Evolutionary conservation across 345 rosid genomes (phyloP).

Genomic region (Salix viminalis): DNA sequence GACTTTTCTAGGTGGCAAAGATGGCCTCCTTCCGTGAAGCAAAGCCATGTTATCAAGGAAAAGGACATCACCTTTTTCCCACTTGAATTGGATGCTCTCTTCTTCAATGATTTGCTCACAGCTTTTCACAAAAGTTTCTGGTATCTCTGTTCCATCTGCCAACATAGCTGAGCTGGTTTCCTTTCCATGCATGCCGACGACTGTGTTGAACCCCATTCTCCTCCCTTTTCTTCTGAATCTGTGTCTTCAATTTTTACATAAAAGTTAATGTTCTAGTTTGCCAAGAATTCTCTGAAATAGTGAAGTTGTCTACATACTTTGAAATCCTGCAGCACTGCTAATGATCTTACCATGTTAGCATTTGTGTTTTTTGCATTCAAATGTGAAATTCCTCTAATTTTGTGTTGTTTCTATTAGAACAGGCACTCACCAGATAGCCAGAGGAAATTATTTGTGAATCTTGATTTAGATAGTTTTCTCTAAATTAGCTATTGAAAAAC

Average conservation of each 20-base stretch:
- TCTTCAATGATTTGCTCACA: conserved; percentile 60
- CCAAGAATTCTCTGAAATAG: neutral
- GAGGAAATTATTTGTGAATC: conserved; percentile 70
- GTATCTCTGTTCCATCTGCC: conserved; percentile 60
- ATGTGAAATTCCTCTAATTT: conserved; percentile 10
- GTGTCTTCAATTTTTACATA: neutral
- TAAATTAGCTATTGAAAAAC: neutral
- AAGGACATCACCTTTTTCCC: conserved; percentile 66
- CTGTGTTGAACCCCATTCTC: conserved; percentile 67
- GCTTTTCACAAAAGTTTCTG: conserved; percentile 43
- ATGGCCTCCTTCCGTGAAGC: conserved; percentile 67
- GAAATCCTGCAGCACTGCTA: neutral
- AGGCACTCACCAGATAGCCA: conserved; percentile 85
- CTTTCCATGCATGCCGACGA: conserved; percentile 64
- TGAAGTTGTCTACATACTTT: conserved; percentile 5
- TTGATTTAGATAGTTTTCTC: conserved; percentile 37
- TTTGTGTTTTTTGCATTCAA: conserved; percentile 4
- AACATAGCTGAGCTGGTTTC: conserved; percentile 48
- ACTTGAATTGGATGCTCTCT: conserved; percentile 68
- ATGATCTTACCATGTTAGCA: neutral
- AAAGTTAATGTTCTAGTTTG: neutral
- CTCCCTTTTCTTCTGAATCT: conserved; percentile 48
- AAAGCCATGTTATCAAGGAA: conserved; percentile 58
- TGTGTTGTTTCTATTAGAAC: conserved; percentile 26
- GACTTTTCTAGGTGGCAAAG: conserved; percentile 53